Percentiles rank a stretch among this genome's conserved stretches.
These are phyloP conservation scores for Athelia psychrophila DNA, from an alignment of 1,284 basidiomycete species.

Conservation along the genomic window DNA sequence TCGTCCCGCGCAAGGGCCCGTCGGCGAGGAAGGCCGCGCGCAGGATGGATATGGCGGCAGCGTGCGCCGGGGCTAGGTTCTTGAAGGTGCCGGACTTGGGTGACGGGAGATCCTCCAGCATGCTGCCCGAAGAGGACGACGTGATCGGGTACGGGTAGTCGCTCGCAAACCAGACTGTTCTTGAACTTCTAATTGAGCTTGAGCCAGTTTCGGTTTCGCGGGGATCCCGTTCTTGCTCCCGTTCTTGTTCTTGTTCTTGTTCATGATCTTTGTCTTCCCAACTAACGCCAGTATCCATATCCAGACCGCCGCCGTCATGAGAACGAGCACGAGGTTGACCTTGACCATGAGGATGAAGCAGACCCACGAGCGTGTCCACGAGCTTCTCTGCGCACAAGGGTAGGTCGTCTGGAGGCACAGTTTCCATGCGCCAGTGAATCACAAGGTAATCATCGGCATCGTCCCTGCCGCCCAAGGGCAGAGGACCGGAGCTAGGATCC, in stretches of 20 bases:
- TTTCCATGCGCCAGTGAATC: slow-evolving; percentile 52
- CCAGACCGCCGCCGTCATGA: no score
- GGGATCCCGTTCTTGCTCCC: background rate
- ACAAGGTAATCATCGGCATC: slow-evolving; percentile 30
- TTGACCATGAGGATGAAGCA: slow-evolving; percentile 23
- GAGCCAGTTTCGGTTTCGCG: background rate
- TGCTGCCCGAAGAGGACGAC: no score
- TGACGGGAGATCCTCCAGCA: background rate
- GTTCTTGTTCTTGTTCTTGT: no score
- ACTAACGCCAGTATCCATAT: no score
- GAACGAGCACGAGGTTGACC: no score
- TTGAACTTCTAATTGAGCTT: no score
- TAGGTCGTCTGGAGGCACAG: slow-evolving; percentile 33
- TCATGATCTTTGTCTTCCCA: no score
- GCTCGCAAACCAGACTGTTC: slow-evolving; percentile 44
- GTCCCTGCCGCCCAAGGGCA: slow-evolving; percentile 17
- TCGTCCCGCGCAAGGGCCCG: slow-evolving; percentile 37
- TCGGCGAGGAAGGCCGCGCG: slow-evolving; percentile 34
- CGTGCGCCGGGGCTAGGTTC: slow-evolving; percentile 30
- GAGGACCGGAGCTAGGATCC: background rate
- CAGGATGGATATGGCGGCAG: slow-evolving; percentile 38
- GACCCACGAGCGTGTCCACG: slow-evolving; percentile 33
- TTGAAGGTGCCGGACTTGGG: slow-evolving; percentile 42
- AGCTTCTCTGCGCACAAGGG: slow-evolving; percentile 42
- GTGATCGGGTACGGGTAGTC: slow-evolving; percentile 37